A percentile compares a stretch with the other conserved stretches of the same genome.
Evolutionary conservation across 2,329 filamentous ascomycete species (phyloP).

Genomic region (Aspergillus niger): DNA sequence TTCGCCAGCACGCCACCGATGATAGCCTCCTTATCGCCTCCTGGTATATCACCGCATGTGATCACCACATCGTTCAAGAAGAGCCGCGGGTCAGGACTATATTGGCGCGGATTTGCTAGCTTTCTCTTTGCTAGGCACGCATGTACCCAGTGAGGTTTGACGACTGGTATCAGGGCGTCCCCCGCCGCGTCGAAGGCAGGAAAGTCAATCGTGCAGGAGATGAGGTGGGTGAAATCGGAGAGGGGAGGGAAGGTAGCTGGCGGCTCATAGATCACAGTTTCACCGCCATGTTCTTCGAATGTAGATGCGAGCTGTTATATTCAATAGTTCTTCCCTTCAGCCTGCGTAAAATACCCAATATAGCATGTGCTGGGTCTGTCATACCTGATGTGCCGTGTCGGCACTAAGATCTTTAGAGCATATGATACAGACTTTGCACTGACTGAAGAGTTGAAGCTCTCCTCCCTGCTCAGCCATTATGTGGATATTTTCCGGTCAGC

Average conservation of each 20-base stretch:
- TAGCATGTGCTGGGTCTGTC: constrained; percentile 8
- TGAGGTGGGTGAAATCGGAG: constrained; percentile 62
- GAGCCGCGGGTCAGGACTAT: constrained; percentile 85
- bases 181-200: constrained; percentile 76
- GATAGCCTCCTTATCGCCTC: constrained; percentile 87
- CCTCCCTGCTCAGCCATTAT: constrained; percentile 32
- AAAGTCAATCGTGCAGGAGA: constrained; percentile 84
- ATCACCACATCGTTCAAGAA: constrained; percentile 86
- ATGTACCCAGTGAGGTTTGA: constrained; percentile 79
- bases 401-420: constrained; percentile 43
- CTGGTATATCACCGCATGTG: constrained; percentile 79
- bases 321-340: constrained; percentile 10
- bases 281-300: constrained; percentile 53
- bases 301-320: constrained; percentile 47
- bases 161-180: constrained; percentile 78
- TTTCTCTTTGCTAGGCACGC: constrained; percentile 69
- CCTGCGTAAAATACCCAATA: background rate
- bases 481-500: constrained; percentile 4
- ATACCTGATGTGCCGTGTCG: constrained; percentile 46
- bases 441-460: constrained; percentile 44
- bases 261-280: constrained; percentile 45
- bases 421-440: constrained; percentile 51
- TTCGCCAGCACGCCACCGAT: constrained; percentile 85
- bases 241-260: constrained; percentile 42
- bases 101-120: constrained; percentile 75